Evolutionary conservation across 2,329 filamentous ascomycete genomes (phyloP), one percentile per base, ranked within the genome.

Genomic region (Talaromyces funiculosus): DNA sequence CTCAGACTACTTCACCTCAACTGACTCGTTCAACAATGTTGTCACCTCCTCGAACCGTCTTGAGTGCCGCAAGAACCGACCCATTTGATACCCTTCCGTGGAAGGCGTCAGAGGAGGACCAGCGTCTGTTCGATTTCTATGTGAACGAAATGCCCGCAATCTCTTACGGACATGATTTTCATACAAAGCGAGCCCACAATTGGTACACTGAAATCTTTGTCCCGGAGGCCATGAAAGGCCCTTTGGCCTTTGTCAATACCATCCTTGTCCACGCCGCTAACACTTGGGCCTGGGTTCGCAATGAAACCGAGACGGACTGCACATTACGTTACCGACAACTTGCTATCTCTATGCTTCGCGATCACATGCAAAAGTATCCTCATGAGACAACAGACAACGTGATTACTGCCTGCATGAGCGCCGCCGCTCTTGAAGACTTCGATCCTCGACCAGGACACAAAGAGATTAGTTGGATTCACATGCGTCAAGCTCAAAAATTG

Each of bases 151-250:
- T 77, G 72, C 73, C 73, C 2, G 66, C 73, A 3, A 73, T 70
- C 63, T 75, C 73, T 3, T 77, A 76, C 53, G 75, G 72, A 18
- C 65, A 69, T n/a, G 70, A 74, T 61, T 69, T 69, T 31, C 68
- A 69, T 8, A 71, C 70, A 3, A 35, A 63, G 7, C 69, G 71
- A 29, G 72, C 74, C 8, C 72, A 76, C 54, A 74, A 76, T 38
- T 75, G 73, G 73, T 75, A 76, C 57, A 71, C 67, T 1, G 61
- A 67, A 2, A 72, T 75, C 8, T 76, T 77, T 64, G 72, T 75
- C 3, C 72, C 74, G 3, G 72, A 73, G 59, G 74, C 67, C n/a
- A 75, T 75, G 72, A 74, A 76, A 65, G 73, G 74, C 3, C 63
- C 68, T 10, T 67, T 74, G 29, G 65, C 68, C 18, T 76, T 77